Percentiles rank a stretch among this genome's conserved stretches.
Conservation (phyloP, 768 basidiomycete species). For the Boletus tylopilopsis region DNA sequence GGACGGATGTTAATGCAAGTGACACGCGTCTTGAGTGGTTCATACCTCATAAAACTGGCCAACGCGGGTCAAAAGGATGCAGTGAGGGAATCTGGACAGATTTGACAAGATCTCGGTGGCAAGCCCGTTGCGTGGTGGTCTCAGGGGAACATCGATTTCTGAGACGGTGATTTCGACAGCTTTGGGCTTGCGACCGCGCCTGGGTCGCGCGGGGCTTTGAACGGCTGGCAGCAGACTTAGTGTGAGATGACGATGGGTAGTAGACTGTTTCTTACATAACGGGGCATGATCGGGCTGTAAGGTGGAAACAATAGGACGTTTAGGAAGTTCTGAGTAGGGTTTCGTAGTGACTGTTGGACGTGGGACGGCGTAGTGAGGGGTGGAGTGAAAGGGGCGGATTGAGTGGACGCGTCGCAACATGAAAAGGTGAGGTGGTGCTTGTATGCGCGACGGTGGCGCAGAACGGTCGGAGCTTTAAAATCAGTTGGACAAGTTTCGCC, state of each 20-base stretch:
- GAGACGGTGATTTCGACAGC: neutral
- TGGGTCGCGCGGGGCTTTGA: constrained; percentile 2
- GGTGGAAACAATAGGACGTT: constrained; percentile 19
- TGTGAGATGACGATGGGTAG: neutral
- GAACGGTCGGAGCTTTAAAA: constrained; percentile 32
- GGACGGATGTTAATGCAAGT: constrained; percentile 3
- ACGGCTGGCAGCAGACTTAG: neutral
- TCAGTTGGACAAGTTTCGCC: constrained; percentile 30
- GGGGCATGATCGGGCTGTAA: neutral
- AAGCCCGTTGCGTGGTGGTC: constrained; percentile 45
- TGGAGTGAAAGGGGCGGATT: constrained; percentile 9
- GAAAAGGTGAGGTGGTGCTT: constrained; percentile 8
- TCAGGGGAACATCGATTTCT: constrained; percentile 3
- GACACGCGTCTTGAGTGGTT: neutral
- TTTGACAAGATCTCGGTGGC: constrained; percentile 71
- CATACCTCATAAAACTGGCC: constrained; percentile 94
- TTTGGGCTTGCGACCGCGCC: constrained; percentile 20
- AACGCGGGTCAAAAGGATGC: constrained; percentile 85
- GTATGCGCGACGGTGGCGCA: constrained; percentile 34
- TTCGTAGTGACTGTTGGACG: constrained; percentile 41
- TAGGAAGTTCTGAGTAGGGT: constrained; percentile 57
- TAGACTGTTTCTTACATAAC: neutral
- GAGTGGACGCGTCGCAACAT: constrained; percentile 10
- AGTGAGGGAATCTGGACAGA: constrained; percentile 75
- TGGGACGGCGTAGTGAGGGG: neutral